Evolutionary conservation across 2,329 filamentous ascomycete genomes (phyloP).

Genomic region (Apiospora aurea): DNA sequence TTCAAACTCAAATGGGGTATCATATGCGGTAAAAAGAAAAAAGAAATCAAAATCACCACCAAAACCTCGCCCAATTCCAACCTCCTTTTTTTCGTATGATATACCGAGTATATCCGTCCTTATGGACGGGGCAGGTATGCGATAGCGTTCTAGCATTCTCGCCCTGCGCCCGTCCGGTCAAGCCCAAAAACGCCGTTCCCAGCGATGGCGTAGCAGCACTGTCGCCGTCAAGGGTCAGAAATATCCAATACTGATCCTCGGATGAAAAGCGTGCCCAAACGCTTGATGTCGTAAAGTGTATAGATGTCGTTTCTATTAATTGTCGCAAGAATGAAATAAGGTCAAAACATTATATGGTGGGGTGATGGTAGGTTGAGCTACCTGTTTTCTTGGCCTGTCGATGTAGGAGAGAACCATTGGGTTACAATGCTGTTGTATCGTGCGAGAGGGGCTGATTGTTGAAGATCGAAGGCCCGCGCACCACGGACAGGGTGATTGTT

Average conservation of each 20-base stretch:
- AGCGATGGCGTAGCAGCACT: slow-evolving; percentile 49
- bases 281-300: slow-evolving; percentile 32
- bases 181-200: slow-evolving; percentile 38
- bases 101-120: slow-evolving; percentile 27
- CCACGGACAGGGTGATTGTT: not conserved
- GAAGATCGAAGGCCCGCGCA: slow-evolving; percentile 13
- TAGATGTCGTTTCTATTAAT: not conserved
- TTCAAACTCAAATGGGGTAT: slow-evolving; percentile 63
- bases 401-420: slow-evolving; percentile 27
- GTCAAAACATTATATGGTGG: not conserved
- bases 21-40: slow-evolving; percentile 45
- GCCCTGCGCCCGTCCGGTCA: slow-evolving; percentile 30
- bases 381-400: slow-evolving; percentile 26
- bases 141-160: slow-evolving; percentile 53
- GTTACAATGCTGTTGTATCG: slow-evolving; percentile 24
- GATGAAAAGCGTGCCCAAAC: slow-evolving; percentile 40
- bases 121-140: slow-evolving; percentile 32
- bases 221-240: slow-evolving; percentile 42
- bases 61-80: not conserved
- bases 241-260: slow-evolving; percentile 34
- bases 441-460: slow-evolving; percentile 12
- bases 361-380: slow-evolving; percentile 48
- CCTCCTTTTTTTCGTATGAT: not conserved
- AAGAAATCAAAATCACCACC: slow-evolving; percentile 31
- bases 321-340: slow-evolving; percentile 31